These are phyloP conservation scores for Boletus semigastroideus DNA, from an alignment of 1,284 basidiomycete species.

Conservation along the genomic window DNA sequence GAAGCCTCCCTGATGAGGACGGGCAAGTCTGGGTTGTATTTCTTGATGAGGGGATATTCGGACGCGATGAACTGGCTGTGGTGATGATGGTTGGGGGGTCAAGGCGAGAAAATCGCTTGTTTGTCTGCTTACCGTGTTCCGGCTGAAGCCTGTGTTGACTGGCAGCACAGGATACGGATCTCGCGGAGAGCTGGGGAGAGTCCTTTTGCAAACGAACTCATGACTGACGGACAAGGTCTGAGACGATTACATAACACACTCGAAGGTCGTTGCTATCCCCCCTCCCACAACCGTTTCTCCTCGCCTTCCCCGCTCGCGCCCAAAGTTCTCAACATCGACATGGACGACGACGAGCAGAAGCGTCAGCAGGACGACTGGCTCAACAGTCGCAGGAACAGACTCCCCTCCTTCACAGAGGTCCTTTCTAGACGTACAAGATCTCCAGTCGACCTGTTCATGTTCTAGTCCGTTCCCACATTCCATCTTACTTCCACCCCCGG, in stretches of 20 bases:
- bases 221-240: constrained; percentile 19
- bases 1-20: constrained; percentile 89
- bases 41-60: constrained; percentile 81
- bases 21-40: constrained; percentile 87
- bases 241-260: constrained; percentile 27
- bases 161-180: constrained; percentile 85
- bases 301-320: constrained; percentile 10
- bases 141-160: constrained; percentile 73
- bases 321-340: constrained; percentile 21
- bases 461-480: constrained; percentile 63
- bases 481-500: neutral
- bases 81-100: constrained; percentile 7
- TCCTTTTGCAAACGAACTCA: constrained; percentile 70
- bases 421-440: constrained; percentile 86
- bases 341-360: constrained; percentile 63
- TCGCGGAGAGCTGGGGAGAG: constrained; percentile 84
- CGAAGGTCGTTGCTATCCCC: constrained; percentile 12
- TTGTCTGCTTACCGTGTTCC: constrained; percentile 70
- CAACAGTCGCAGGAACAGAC: constrained; percentile 62
- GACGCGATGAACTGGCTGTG: constrained; percentile 81
- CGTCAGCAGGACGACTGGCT: constrained; percentile 67
- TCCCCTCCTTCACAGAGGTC: constrained; percentile 83
- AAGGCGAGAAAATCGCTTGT: constrained; percentile 1
- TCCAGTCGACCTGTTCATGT: constrained; percentile 97
- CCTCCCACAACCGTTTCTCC: constrained; percentile 14